Evolutionary conservation across 73 alveolate genomes (phyloP).

Genomic region (Symbiodinium natans): DNA sequence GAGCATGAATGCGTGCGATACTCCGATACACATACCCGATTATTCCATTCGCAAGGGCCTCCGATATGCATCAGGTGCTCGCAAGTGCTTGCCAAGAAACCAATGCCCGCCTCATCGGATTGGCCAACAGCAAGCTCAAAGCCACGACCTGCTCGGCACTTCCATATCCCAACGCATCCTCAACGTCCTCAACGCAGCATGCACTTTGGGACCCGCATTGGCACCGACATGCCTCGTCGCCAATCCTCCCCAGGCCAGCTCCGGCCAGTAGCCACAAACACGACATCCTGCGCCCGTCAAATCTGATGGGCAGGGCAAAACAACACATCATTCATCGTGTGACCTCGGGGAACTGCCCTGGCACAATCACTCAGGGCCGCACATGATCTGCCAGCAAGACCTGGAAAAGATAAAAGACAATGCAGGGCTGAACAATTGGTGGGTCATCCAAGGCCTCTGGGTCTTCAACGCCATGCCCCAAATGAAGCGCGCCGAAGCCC

Average conservation of each 20-base stretch:
- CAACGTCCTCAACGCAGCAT: no score
- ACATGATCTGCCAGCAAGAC: conserved; percentile 70
- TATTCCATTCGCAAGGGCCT: neutral
- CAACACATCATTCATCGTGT: no score
- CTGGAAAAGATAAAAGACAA: neutral
- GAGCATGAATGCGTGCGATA: neutral
- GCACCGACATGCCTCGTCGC: conserved; percentile 64
- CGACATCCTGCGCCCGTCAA: conserved; percentile 57
- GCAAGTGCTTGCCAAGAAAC: no score
- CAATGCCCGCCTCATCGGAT: conserved; percentile 57
- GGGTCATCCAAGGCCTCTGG: conserved; percentile 65
- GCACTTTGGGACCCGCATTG: no score
- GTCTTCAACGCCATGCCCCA: conserved; percentile 34
- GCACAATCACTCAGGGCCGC: neutral
- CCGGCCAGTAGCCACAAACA: conserved; percentile 67
- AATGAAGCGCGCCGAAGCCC: conserved; percentile 60
- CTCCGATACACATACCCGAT: neutral
- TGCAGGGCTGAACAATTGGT: neutral
- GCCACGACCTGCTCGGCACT: conserved; percentile 71
- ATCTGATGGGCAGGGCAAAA: neutral
- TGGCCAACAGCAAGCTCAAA: conserved; percentile 30
- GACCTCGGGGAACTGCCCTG: no score
- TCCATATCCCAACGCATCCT: no score
- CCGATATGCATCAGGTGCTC: no score
- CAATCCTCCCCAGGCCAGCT: conserved; percentile 77